Evolutionary conservation across 495 filamentous ascomycete genomes (phyloP), one percentile per base, ranked within the genome.

Genomic region (Podospora sp.): DNA sequence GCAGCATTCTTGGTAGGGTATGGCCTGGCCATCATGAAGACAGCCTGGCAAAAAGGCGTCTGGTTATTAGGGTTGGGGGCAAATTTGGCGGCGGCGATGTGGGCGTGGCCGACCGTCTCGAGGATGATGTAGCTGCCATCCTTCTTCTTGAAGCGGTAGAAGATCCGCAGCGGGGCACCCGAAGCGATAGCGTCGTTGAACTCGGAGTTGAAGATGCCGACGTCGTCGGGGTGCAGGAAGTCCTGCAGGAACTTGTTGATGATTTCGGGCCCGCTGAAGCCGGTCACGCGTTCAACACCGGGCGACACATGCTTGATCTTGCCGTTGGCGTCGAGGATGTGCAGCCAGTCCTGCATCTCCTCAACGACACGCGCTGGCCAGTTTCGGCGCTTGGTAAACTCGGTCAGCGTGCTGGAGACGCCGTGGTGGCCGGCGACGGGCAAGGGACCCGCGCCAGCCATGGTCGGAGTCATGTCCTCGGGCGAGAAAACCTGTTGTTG

Each of bases 21-120:
- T 11, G 93, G 95, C 22, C 95, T 85, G 25, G 92, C 88, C 87
- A 97, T 92, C 82, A 99, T 91, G 77, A 98, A 97, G 73, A 97
- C 90, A 20, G 94, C 94, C 67, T 90, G 87, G 78, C 94, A 97
- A 69, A 89, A 89, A 3, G 88, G 85, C 29, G 87, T 81, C 62
- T 83, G 82, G 63, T 89, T 88, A 46, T 82, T 84, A 0, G 85
- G 84, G 67, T 88, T 89, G 63, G 88, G 90, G 20, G 83, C 81
- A 52, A 83, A 83, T 62, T 85, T 82, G 63, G 91, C 88, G n/a
- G 85, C 85, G 20, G 89, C 87, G 63, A 97, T 85, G 78, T 99
- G 95, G 26, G 94, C 91, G 73, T 99, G 95, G 8, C 95, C 95
- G 70, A 93, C 88, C 6, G 92, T 87, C 76, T 98, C 95, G 69